A percentile compares a stretch with the other conserved stretches of the same genome.
These are phyloP conservation scores for Xerocomellus chrysenteron DNA, from an alignment of 768 basidiomycete genomes.

Conservation along the genomic window DNA sequence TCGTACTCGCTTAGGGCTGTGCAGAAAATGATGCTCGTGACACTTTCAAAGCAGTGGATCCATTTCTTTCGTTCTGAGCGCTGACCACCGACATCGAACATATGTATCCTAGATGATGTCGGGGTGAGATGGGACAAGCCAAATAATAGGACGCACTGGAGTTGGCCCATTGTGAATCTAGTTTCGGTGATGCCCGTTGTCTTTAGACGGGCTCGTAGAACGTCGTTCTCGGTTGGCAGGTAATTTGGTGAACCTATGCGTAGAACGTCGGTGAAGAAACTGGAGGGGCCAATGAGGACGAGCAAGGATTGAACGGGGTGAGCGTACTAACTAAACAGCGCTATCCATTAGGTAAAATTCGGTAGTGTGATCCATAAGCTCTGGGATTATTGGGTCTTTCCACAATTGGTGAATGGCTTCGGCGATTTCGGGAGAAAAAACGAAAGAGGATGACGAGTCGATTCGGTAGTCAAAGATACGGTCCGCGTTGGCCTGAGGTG, in stretches of 20 bases:
- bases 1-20: conserved; percentile 76
- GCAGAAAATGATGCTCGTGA: conserved; percentile 78
- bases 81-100: conserved; percentile 82
- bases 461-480: conserved; percentile 58
- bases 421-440: conserved; percentile 63
- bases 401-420: conserved; percentile 66
- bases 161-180: conserved; percentile 66
- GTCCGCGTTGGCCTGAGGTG: conserved; percentile 47
- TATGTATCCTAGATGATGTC: conserved; percentile 45
- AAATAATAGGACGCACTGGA: conserved; percentile 43
- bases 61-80: conserved; percentile 80
- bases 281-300: conserved; percentile 26
- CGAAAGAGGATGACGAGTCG: conserved; percentile 41
- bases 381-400: conserved; percentile 61
- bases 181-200: conserved; percentile 92
- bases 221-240: conserved; percentile 81
- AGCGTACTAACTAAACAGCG: conserved; percentile 72
- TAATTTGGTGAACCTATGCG: conserved; percentile 83
- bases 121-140: not conserved
- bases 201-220: conserved; percentile 85
- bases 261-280: conserved; percentile 84
- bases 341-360: conserved; percentile 96
- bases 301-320: not conserved
- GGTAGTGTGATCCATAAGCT: conserved; percentile 54
- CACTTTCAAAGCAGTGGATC: conserved; percentile 80